A percentile compares a stretch with the other conserved stretches of the same genome.
Conservation (phyloP, 345 rosid species). For the Pelargonium nanum region DNA sequence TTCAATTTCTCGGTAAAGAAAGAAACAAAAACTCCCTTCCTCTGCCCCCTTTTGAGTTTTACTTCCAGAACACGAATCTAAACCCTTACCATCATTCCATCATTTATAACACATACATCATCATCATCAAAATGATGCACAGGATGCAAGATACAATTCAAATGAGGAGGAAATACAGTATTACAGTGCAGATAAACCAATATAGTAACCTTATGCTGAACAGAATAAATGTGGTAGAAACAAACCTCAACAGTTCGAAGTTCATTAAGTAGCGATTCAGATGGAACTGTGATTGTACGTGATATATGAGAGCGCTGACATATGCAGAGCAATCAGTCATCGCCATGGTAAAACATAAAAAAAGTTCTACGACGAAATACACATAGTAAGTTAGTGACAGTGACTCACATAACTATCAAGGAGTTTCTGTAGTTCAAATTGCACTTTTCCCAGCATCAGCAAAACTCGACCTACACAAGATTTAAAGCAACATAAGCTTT, state of each 20-base stretch:
- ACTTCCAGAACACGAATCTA: too few relatives aligned
- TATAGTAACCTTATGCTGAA: conserved; percentile 1
- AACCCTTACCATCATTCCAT: too few relatives aligned
- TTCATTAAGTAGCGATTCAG: conserved; percentile 93
- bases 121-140: neutral
- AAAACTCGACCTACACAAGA: conserved; percentile 58
- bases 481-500: conserved; percentile 7
- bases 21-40: too few relatives aligned
- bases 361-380: conserved; percentile 2
- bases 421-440: conserved; percentile 73
- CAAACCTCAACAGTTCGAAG: conserved; percentile 94
- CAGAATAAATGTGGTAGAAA: conserved; percentile 15
- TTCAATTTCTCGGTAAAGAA: too few relatives aligned
- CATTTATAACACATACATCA: too few relatives aligned
- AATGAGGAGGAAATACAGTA: neutral
- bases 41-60: too few relatives aligned
- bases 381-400: conserved; percentile 6
- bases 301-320: conserved; percentile 80
- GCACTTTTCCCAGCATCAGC: conserved; percentile 79
- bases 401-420: conserved; percentile 82
- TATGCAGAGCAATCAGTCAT: conserved; percentile 7
- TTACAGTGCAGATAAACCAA: neutral
- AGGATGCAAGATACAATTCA: neutral
- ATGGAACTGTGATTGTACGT: conserved; percentile 76
- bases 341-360: conserved; percentile 10